Conservation (phyloP, 2,329 filamentous ascomycete genomes). For the Tolypocladium album region DNA sequence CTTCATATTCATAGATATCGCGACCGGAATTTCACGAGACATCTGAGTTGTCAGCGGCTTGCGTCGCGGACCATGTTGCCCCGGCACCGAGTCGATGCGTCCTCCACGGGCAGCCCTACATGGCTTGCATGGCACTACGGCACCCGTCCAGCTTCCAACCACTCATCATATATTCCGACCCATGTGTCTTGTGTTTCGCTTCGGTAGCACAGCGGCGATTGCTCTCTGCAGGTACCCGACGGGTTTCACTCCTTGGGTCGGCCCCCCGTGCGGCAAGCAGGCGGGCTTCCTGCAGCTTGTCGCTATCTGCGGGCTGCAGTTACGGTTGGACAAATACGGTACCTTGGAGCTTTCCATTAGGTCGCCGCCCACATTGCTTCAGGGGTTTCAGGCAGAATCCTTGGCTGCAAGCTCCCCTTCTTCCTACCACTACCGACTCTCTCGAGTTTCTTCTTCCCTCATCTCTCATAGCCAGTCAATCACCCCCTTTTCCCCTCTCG, state of each 20-base stretch:
- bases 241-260: neutral
- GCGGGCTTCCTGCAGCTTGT: too few relatives aligned
- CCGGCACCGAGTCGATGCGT: neutral
- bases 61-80: neutral
- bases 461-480: neutral
- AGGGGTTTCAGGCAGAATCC: neutral
- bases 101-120: neutral
- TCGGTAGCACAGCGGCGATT: neutral
- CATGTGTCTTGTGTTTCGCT: neutral
- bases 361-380: neutral
- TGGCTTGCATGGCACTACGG: too few relatives aligned
- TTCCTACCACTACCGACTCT: neutral
- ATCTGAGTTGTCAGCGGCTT: neutral
- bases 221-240: neutral
- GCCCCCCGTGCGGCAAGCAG: neutral
- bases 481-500: neutral
- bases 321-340: too few relatives aligned
- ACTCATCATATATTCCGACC: neutral
- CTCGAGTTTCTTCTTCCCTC: neutral
- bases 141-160: neutral
- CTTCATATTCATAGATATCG: too few relatives aligned
- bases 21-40: neutral
- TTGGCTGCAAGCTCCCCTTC: neutral
- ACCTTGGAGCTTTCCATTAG: neutral
- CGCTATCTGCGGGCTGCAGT: too few relatives aligned